Evolutionary conservation across 345 rosid species (phyloP).

Genomic region (Melastoma malabathricum): DNA sequence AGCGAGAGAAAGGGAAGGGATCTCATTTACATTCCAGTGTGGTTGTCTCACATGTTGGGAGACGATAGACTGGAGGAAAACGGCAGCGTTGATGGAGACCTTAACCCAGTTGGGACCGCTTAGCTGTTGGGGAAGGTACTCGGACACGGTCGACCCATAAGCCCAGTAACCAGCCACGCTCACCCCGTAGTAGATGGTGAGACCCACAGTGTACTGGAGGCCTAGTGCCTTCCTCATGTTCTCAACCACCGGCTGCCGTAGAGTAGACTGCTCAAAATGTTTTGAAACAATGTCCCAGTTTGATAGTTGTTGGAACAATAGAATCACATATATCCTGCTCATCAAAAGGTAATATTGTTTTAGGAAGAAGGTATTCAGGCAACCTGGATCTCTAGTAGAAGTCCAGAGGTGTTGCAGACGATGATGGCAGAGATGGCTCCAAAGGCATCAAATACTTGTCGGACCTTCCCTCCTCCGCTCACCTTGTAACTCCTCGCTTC

Average conservation of each 20-base stretch:
- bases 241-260: slow-evolving; percentile 15
- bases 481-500: slow-evolving; percentile 7
- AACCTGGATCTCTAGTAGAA: slow-evolving; percentile 24
- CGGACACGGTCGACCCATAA: slow-evolving; percentile 18
- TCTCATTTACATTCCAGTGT: too few species aligned
- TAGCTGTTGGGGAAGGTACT: slow-evolving; percentile 15
- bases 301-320: too few species aligned
- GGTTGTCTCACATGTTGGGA: slow-evolving; percentile 19
- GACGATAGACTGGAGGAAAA: slow-evolving; percentile 17
- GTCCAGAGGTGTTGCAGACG: slow-evolving; percentile 15
- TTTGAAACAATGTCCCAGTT: too few species aligned
- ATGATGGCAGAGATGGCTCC: slow-evolving; percentile 16
- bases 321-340: too few species aligned
- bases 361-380: too few species aligned
- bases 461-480: slow-evolving; percentile 12
- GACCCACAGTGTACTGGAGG: slow-evolving; percentile 15
- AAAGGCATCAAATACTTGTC: slow-evolving; percentile 11
- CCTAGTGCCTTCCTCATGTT: slow-evolving; percentile 26
- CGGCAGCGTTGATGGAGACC: slow-evolving; percentile 12
- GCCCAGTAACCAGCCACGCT: slow-evolving; percentile 22
- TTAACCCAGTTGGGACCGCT: slow-evolving; percentile 17
- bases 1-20: not conserved
- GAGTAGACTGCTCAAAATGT: slow-evolving; percentile 19
- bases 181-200: slow-evolving; percentile 14
- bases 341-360: too few species aligned